Evolutionary conservation across 1,139 yeast genomes (phyloP), one percentile per base, ranked within the genome.

Genomic region (Lodderomyces parapsilosis): DNA sequence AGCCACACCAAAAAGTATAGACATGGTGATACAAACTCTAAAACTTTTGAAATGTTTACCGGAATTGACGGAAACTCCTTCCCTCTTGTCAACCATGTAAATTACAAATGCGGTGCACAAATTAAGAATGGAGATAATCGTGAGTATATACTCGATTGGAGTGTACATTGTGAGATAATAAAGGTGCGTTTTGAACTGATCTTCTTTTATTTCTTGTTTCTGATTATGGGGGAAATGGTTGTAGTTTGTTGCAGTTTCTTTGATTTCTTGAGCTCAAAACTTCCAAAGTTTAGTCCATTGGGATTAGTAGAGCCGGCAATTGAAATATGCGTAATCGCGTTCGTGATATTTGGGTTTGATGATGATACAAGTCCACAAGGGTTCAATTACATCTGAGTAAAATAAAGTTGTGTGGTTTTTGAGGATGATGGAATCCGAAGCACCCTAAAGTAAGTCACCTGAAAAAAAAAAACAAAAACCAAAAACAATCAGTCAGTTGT

Each of bases 1-100:
- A 10, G 48, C 41, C 23, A 56, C 39, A 5, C 63, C 62, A 48
- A 58, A 59, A 15, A 54, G 30, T 9, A 61, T 48, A 31, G 58
- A 45, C 64, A 59, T 59, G 18, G 49, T 40, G 18, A 58, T 55
- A 41, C 65, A 60, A 20, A 52, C 49, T 46, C 50, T 57, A 43
- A 59, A 58, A 2, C 60, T 56, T 39, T 50, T 45, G 50, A 50
- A 60, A 43, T 59, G 49, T 30, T 54, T 48, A 7, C 64, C 65
- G 4, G 62, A 50, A 25, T 52, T 50, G 14, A 53, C 43, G 8
- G 59, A 45, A 8, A 52, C 41, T 2, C 64, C 63, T 6, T 40
- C 41, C 10, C 46, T 42, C 15, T 36, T 43, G 30, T 60, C 62
- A 34, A 51, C 49, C 36, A 46, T 30, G 48, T 59, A 60, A 24